Base-by-base conservation (phyloP, 2,329 filamentous ascomycete genomes). In the Penicillium sp. region DNA sequence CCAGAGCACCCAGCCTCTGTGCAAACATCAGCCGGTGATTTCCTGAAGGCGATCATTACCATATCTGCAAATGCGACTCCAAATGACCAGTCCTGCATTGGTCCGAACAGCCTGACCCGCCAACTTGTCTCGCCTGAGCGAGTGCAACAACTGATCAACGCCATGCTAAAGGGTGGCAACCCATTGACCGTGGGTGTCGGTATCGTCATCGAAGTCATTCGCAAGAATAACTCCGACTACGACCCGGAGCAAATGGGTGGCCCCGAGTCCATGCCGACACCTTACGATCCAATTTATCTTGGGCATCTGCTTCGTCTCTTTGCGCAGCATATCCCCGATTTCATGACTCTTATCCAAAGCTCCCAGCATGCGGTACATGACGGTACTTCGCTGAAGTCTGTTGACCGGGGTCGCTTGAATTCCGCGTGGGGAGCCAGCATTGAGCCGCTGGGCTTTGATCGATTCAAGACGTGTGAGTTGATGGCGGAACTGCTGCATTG, bases 201-300 rank as follows among this genome's bases (percentile, higher is more conserved):
- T 22, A 97, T 98, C 71, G 87, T 99, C 37, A 99, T 99, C 65
- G 95, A 99, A 78, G 95, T 99, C 49, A 99, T 99, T 74, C 87
- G 95, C 62, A 99, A 99, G 81, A 99, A 99, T 79, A 99, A 99
- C 76, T 98, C 95, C 0, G 95, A 99, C 77, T 99, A 99, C 75
- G 95, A 99, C 69, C 89, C 95, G 0, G 95, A 98, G 69, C 91
- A 93, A 69, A 88, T 93, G 63, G 87, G 90, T 52, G 92, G 93
- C 61, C 87, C 91, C 30, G 91, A 91, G 66, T 86, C 90, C 2
- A 83, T 89, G 57, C 94, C 94, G 0, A 94, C 93, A 1, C 90
- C 87, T 66, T 88, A 90, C 55, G 95, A 99, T 71, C 95, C 95
- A 4, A 99, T 99, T 69, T 99, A 98, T 73, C 85, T 99, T 0